Evolutionary conservation across 2,329 filamentous ascomycete genomes (phyloP).

Genomic region (Talaromyces sp.): DNA sequence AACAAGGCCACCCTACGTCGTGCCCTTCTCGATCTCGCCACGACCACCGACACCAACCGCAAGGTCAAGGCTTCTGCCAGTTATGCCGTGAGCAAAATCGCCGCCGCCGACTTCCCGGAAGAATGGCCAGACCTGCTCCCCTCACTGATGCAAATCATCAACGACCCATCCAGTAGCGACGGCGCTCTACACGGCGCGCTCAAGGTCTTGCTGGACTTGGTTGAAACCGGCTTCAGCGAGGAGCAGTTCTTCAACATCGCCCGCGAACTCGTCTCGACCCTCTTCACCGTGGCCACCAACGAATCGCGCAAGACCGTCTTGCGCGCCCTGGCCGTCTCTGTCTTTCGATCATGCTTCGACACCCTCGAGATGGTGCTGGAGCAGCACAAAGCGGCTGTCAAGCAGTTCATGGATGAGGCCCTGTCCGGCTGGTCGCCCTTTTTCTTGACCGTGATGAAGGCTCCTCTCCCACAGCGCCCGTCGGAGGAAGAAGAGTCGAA

Average conservation of each 20-base stretch:
- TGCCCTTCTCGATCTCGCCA: conserved; percentile 69
- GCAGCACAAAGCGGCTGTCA: conserved; percentile 80
- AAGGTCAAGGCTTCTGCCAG: conserved; percentile 88
- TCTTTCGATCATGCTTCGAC: conserved; percentile 89
- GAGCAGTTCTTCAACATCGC: conserved; percentile 92
- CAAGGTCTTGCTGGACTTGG: conserved; percentile 79
- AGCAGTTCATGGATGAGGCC: conserved; percentile 81
- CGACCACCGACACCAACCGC: conserved; percentile 68
- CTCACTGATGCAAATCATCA: conserved; percentile 68
- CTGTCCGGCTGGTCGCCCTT: conserved; percentile 83
- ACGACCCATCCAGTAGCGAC: conserved; percentile 62
- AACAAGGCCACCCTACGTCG: conserved; percentile 69
- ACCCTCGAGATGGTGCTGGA: conserved; percentile 96
- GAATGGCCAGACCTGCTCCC: conserved; percentile 89
- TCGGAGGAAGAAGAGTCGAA: conserved; percentile 54
- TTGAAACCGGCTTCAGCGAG: conserved; percentile 90
- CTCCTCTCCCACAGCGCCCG: conserved; percentile 60
- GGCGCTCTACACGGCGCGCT: conserved; percentile 82
- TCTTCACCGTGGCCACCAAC: conserved; percentile 77
- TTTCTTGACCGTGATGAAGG: conserved; percentile 73
- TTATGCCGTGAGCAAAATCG: conserved; percentile 89
- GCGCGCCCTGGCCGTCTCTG: conserved; percentile 78
- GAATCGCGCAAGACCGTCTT: conserved; percentile 68
- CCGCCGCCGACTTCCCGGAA: conserved; percentile 86
- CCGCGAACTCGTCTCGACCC: conserved; percentile 72